Evolutionary conservation across 352 stramenopile genomes (phyloP).

Genomic region (Globisporangium paddicum): DNA sequence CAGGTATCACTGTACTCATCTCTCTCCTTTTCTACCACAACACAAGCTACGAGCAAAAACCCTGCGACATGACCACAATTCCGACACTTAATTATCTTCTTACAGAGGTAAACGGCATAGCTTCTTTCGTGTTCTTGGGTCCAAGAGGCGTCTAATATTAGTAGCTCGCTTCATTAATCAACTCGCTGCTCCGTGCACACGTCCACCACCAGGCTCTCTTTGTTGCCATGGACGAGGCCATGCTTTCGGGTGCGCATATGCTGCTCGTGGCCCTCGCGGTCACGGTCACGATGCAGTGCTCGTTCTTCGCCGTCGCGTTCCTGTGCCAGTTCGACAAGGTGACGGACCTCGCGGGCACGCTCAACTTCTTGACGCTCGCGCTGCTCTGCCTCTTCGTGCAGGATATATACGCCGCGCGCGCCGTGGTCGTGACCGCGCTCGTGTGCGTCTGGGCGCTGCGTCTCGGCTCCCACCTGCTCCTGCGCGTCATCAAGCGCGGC

Average conservation of each 20-base stretch:
- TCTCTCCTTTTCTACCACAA: too few species aligned
- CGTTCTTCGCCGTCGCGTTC: conserved; percentile 57
- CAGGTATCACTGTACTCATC: too few species aligned
- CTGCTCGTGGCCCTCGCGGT: conserved; percentile 43
- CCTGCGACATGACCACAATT: neutral
- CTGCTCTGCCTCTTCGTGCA: conserved; percentile 44
- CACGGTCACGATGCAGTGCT: conserved; percentile 50
- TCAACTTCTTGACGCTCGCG: conserved; percentile 59
- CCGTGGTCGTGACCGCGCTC: conserved; percentile 41
- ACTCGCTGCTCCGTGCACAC: neutral
- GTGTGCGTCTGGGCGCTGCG: conserved; percentile 54
- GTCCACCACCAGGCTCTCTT: neutral
- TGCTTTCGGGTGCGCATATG: conserved; percentile 20
- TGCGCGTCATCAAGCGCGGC: conserved; percentile 59
- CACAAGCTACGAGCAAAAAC: too few species aligned
- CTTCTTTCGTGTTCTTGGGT: neutral
- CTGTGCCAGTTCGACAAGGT: conserved; percentile 63
- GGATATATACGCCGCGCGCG: conserved; percentile 35
- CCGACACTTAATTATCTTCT: neutral
- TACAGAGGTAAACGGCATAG: neutral
- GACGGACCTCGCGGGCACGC: conserved; percentile 51
- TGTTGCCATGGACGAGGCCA: conserved; percentile 3
- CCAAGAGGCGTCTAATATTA: neutral
- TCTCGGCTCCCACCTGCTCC: conserved; percentile 59
- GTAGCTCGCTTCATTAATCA: conserved; percentile 1